A percentile compares a stretch with the other conserved stretches of the same genome.
Conservation (phyloP, 176 grass and related monocot genomes). For the Cenchrus purpureus region DNA sequence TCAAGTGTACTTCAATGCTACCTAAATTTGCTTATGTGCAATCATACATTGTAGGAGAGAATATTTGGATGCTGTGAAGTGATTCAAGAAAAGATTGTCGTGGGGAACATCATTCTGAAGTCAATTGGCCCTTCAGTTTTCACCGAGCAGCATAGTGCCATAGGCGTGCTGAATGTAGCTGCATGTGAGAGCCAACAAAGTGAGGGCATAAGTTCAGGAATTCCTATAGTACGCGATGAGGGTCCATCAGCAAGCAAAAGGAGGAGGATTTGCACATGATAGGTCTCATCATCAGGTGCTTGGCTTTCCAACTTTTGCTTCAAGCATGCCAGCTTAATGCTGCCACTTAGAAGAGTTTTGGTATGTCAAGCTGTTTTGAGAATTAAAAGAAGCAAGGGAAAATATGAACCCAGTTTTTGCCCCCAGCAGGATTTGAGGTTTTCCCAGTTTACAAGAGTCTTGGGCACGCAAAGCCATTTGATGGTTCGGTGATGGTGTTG, state of each 20-base stretch:
- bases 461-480: background rate
- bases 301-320: constrained; percentile 4
- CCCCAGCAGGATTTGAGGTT: background rate
- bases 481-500: background rate
- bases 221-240: constrained; percentile 27
- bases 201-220: constrained; percentile 43
- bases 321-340: constrained; percentile 8
- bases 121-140: constrained; percentile 9
- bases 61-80: constrained; percentile 53
- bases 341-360: constrained; percentile 8
- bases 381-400: background rate
- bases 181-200: constrained; percentile 58
- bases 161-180: constrained; percentile 52
- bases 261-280: constrained; percentile 61
- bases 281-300: background rate
- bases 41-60: constrained; percentile 52
- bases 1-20: background rate
- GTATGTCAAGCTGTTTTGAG: background rate
- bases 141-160: constrained; percentile 50
- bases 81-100: constrained; percentile 51
- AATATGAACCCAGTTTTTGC: background rate
- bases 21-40: background rate
- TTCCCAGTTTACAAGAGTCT: background rate
- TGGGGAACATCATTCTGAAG: constrained; percentile 29
- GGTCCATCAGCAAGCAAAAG: constrained; percentile 53